Percentiles rank a stretch among this genome's conserved stretches.
Conservation (phyloP, 1,284 basidiomycete genomes). For the Golubevia pallescens region DNA sequence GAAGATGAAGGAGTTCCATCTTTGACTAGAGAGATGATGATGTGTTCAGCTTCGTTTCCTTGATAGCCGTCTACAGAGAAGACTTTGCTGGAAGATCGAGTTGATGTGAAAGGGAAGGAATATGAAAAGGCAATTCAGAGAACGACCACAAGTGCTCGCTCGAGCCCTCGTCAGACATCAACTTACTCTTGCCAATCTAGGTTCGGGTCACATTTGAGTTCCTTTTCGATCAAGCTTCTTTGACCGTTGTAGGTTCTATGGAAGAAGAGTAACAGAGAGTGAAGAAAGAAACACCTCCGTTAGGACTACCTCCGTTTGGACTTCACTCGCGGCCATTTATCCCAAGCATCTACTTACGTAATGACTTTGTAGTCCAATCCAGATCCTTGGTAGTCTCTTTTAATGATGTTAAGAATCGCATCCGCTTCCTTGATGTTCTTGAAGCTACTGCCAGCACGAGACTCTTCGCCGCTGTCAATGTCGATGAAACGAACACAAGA, state of each 20-base stretch:
- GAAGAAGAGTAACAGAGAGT: not conserved
- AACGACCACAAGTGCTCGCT: no score
- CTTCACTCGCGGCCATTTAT: not conserved
- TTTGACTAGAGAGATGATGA: conserved; percentile 10
- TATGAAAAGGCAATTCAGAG: not conserved
- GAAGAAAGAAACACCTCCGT: no score
- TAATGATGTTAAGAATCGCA: not conserved
- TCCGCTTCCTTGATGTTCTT: conserved; percentile 6
- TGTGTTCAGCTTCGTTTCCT: conserved; percentile 10
- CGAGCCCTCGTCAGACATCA: no score
- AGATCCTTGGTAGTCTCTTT: not conserved
- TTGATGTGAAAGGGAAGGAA: not conserved
- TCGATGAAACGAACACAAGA: conserved; percentile 12
- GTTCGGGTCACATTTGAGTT: not conserved
- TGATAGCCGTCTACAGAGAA: conserved; percentile 15
- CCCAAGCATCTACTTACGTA: not conserved
- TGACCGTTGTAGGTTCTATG: conserved; percentile 11
- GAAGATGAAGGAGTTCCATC: not conserved
- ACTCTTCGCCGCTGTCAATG: conserved; percentile 5
- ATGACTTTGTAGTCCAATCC: not conserved
- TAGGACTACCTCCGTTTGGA: no score
- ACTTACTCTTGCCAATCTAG: not conserved
- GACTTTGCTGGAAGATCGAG: conserved; percentile 1
- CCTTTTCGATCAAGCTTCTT: conserved; percentile 5
- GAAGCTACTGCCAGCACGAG: not conserved